Evolutionary conservation across 2,329 filamentous ascomycete species (phyloP).

Genomic region (Penicillium polonicum): DNA sequence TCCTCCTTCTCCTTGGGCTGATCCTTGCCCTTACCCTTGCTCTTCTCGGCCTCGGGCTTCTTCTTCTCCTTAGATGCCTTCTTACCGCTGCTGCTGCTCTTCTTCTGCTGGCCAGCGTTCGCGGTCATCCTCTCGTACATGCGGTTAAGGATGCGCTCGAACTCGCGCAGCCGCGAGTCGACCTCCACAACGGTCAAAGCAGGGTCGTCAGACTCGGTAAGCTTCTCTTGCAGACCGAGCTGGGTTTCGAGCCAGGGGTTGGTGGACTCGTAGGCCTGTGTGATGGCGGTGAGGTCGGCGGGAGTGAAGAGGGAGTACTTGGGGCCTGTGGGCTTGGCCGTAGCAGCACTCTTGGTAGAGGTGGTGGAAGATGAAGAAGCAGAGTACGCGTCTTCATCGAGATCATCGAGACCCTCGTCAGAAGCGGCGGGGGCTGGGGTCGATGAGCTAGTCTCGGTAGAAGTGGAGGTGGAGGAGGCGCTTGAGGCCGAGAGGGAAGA

Average conservation of each 20-base stretch:
- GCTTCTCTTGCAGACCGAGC: conserved; percentile 66
- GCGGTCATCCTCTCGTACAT: conserved; percentile 50
- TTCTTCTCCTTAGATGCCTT: conserved; percentile 31
- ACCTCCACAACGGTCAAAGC: conserved; percentile 72
- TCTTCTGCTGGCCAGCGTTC: conserved; percentile 28
- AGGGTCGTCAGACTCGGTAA: conserved; percentile 70
- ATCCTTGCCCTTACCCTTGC: conserved; percentile 19
- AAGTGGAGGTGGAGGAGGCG: conserved; percentile 36
- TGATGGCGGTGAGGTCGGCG: conserved; percentile 68
- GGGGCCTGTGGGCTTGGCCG: conserved; percentile 46
- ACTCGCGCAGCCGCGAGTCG: conserved; percentile 63
- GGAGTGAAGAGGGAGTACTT: conserved; percentile 67
- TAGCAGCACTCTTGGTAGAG: conserved; percentile 35
- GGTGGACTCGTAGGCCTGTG: conserved; percentile 61
- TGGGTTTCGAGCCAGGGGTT: conserved; percentile 74
- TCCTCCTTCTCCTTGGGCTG: conserved; percentile 26
- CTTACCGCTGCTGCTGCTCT: conserved; percentile 25
- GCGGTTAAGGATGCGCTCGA: conserved; percentile 54
- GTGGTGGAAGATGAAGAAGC: conserved; percentile 39
- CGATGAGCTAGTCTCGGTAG: conserved; percentile 49
- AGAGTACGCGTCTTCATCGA: conserved; percentile 67
- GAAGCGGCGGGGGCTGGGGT: conserved; percentile 33
- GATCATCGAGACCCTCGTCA: conserved; percentile 63
- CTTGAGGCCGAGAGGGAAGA: conserved; percentile 52
- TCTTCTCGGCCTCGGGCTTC: conserved; percentile 33